A percentile compares a stretch with the other conserved stretches of the same genome.
These are phyloP conservation scores for Penicillium cosmopolitanum DNA, from an alignment of 495 filamentous ascomycete species.

Conservation along the genomic window DNA sequence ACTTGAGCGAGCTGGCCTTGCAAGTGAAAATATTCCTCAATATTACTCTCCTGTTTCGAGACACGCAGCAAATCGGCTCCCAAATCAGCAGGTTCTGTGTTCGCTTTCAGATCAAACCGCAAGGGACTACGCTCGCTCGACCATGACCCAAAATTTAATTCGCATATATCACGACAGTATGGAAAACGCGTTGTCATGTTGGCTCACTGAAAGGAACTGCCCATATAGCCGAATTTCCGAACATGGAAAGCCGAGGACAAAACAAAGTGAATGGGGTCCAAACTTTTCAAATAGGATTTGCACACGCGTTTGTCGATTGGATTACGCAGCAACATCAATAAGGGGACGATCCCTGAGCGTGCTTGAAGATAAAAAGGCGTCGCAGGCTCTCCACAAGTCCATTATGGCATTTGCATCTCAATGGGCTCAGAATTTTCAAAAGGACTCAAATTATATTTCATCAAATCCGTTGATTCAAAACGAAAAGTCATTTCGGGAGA, in stretches of 20 bases:
- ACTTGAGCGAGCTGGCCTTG: not conserved
- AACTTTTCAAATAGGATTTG: constrained; percentile 51
- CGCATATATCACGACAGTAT: constrained; percentile 53
- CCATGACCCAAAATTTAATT: constrained; percentile 41
- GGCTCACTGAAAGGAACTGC: constrained; percentile 51
- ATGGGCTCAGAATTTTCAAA: constrained; percentile 43
- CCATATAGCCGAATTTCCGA: constrained; percentile 33
- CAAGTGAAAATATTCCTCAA: not conserved
- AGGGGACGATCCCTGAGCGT: constrained; percentile 36
- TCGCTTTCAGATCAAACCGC: constrained; percentile 22
- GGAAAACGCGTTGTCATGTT: constrained; percentile 52
- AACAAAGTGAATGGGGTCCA: constrained; percentile 37
- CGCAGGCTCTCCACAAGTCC: constrained; percentile 41
- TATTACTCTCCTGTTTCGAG: not conserved
- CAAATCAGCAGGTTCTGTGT: not conserved
- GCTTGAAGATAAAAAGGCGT: constrained; percentile 38
- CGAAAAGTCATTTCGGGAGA: constrained; percentile 41
- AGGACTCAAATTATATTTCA: constrained; percentile 11
- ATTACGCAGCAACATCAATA: constrained; percentile 33
- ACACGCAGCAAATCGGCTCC: not conserved
- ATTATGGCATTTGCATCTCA: constrained; percentile 54
- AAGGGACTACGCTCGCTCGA: constrained; percentile 28
- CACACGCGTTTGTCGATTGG: constrained; percentile 44
- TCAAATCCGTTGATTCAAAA: constrained; percentile 19
- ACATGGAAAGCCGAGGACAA: not conserved